Percentiles rank a stretch among this genome's conserved stretches.
phyloP scores from a whole-genome alignment of 495 filamentous ascomycete genomes.

The Penicillium lividum region DNA sequence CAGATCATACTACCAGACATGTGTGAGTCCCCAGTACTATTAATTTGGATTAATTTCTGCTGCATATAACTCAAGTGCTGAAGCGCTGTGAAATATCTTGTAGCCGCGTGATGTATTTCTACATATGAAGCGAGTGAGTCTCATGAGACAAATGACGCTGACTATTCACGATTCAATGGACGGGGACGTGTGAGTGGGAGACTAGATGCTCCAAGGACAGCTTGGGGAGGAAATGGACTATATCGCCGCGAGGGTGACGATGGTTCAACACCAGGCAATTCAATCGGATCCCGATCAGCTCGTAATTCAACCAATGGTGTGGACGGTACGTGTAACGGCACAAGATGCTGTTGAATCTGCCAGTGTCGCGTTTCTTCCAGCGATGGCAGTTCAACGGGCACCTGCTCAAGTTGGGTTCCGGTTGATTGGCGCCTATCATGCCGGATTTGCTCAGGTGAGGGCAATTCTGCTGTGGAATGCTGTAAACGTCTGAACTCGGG shows the following conservation, averaged over 20 bases:
- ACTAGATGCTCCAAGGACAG: background rate
- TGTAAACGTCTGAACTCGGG: constrained; percentile 39
- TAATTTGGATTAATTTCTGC: too few species aligned
- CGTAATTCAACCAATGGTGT: constrained; percentile 7
- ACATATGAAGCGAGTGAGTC: too few species aligned
- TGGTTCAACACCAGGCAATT: constrained; percentile 10
- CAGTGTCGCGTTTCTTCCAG: constrained; percentile 9
- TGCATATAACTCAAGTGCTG: too few species aligned
- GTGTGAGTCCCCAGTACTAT: too few species aligned
- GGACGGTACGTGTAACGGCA: background rate
- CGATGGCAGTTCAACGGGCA: constrained; percentile 12
- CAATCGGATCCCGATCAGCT: constrained; percentile 7
- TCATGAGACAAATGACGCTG: background rate
- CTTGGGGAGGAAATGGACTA: background rate
- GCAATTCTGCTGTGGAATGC: constrained; percentile 2
- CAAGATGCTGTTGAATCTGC: constrained; percentile 9
- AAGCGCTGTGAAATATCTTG: too few species aligned
- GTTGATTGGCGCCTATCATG: background rate
- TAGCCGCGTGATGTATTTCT: too few species aligned
- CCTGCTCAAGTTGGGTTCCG: background rate
- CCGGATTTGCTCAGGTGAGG: background rate
- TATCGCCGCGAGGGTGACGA: background rate
- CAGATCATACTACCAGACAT: too few species aligned
- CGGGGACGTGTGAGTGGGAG: constrained; percentile 1
- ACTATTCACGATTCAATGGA: background rate